A percentile compares a stretch with the other conserved stretches of the same genome.
phyloP scores from a whole-genome alignment of 805 yeast species.

The Candida insectalens region DNA sequence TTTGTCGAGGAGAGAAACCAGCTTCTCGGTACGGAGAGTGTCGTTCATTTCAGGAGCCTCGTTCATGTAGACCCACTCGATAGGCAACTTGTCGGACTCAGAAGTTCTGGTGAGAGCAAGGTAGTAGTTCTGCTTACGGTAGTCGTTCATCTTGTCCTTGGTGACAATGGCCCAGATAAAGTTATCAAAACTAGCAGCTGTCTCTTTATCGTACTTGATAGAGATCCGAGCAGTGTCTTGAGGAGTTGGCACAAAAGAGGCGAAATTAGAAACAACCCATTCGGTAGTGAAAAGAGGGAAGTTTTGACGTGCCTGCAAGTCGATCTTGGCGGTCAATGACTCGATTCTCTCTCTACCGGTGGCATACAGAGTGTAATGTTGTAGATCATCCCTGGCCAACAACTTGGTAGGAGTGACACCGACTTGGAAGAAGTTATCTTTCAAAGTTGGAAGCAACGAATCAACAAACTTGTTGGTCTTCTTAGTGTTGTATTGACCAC shows the following conservation, averaged over 20 bases:
- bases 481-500: conserved; percentile 47
- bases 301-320: conserved; percentile 74
- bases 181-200: conserved; percentile 42
- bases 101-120: conserved; percentile 77
- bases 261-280: conserved; percentile 43
- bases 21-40: conserved; percentile 42
- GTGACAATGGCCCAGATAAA: conserved; percentile 80
- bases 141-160: conserved; percentile 69
- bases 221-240: conserved; percentile 53
- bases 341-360: conserved; percentile 80
- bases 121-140: conserved; percentile 70
- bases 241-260: conserved; percentile 45
- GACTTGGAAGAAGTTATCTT: conserved; percentile 67
- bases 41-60: conserved; percentile 80
- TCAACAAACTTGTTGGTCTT: conserved; percentile 45
- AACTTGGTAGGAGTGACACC: conserved; percentile 43
- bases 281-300: conserved; percentile 60
- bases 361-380: conserved; percentile 62
- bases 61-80: conserved; percentile 76
- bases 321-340: conserved; percentile 49
- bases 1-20: conserved; percentile 31
- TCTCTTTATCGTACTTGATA: conserved; percentile 41
- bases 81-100: conserved; percentile 62
- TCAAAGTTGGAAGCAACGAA: conserved; percentile 37
- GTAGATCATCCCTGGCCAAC: conserved; percentile 52